Base-by-base conservation (phyloP, 306 rosid genomes). In the Macrotyloma uniflorum region DNA sequence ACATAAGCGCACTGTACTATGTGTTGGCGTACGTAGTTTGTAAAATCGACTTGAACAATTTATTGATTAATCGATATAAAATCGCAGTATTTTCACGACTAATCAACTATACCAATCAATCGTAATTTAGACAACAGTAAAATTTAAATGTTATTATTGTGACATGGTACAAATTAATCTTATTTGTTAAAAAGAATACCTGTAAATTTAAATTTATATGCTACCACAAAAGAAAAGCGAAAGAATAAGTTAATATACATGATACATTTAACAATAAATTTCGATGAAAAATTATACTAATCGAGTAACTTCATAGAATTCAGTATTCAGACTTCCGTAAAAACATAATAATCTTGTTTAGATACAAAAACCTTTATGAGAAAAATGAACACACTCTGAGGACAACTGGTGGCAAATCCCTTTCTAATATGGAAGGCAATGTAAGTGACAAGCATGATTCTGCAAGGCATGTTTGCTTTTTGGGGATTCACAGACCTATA, bases 401-500 rank as follows among this genome's bases (percentile, higher is more conserved):
- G 51, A 16, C 18, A 74, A 67, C 49, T 38, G 76, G 72, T 35
- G 76, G 78, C 69, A 36, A 72, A 70, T 71, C 49, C 58, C 73
- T 59, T n/a, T 77, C 43, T 20, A 70, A 47, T 33, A 42, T 55
- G 18, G 13, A 72, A 3, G 65, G 11, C 50, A 28, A 75, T 71
- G 50, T 5, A 79, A 70, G 72, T 46, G 72, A 59, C 35, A 70
- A 47, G 45, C 75, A 58, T 67, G 24, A 51, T 33, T 70, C 82
- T 58, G 83, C 76, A 71, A 63, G 80, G 82, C 78, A 75, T 50
- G 70, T 76, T 55, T 70, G 84, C 83, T 73, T 72, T 69, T 74
- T 49, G 67, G 66, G 80, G 50, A 63, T 65, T 87, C 85, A 87
- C 83, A 79, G 83, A 79, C 64, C 90, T 87, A 82, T 62, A 84